phyloP scores from a whole-genome alignment of 23 red algal genomes.

The Gracilaria gracilis region DNA sequence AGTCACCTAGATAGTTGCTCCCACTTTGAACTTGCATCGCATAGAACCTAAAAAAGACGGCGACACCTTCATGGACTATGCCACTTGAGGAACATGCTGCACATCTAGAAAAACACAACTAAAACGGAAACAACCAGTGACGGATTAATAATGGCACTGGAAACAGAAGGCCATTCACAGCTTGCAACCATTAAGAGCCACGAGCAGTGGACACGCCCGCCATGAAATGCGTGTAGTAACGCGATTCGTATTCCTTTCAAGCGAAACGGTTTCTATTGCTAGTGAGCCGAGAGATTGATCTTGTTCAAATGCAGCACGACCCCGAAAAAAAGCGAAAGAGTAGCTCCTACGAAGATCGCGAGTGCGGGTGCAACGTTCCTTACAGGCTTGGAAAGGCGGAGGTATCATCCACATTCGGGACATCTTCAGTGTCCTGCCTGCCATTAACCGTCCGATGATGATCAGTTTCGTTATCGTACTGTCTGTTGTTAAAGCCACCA shows the following conservation, averaged over 20 bases:
- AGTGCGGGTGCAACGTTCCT: not conserved
- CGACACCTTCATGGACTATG: not conserved
- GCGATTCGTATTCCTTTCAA: not conserved
- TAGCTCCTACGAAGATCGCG: slow-evolving; percentile 4
- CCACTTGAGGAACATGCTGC: not conserved
- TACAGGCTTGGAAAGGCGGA: slow-evolving; percentile 55
- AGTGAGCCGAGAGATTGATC: not conserved
- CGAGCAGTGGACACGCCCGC: not conserved
- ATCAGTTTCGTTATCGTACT: not conserved
- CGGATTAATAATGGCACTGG: slow-evolving; percentile 1
- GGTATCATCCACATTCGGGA: slow-evolving; percentile 70
- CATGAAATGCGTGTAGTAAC: not conserved
- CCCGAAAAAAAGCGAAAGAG: slow-evolving; percentile 7
- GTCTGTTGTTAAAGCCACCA: slow-evolving; percentile 2
- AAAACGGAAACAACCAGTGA: slow-evolving; percentile 14
- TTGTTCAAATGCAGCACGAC: not conserved
- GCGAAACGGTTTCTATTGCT: slow-evolving; percentile 7
- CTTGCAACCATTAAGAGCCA: not conserved
- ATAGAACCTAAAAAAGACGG: not conserved
- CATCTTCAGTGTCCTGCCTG: not conserved
- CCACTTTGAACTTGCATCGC: not conserved
- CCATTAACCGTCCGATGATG: slow-evolving; percentile 20
- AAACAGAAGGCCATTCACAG: not conserved
- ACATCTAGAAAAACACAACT: not conserved
- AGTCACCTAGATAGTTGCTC: not conserved